A percentile compares a stretch with the other conserved stretches of the same genome.
Evolutionary conservation across 23 red algal species (phyloP).

Genomic region (Chondrus crispus): DNA sequence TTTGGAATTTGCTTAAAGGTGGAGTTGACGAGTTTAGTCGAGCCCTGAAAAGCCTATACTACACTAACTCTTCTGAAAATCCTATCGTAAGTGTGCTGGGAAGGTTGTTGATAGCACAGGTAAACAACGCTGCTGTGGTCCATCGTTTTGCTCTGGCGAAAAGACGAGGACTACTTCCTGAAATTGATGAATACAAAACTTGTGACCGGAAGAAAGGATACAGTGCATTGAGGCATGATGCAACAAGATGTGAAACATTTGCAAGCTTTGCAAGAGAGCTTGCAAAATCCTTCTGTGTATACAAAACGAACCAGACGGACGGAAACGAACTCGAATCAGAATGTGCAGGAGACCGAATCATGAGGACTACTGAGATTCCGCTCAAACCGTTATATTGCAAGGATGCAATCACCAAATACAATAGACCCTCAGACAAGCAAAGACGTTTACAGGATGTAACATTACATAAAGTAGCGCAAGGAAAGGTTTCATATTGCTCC

Average conservation of each 20-base stretch:
- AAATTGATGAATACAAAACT: not conserved
- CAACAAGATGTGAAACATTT: not conserved
- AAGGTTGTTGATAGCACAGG: not conserved
- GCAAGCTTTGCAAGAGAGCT: not conserved
- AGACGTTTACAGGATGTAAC: not conserved
- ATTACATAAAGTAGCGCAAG: not conserved
- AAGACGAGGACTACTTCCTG: not conserved
- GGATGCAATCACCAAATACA: not conserved
- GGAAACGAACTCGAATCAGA: too few relatives aligned
- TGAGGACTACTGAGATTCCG: too few relatives aligned
- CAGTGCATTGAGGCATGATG: not conserved
- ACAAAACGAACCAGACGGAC: not conserved
- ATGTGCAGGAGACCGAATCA: too few relatives aligned
- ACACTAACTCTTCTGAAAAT: not conserved
- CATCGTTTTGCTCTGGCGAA: not conserved
- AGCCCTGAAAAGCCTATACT: not conserved
- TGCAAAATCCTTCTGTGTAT: not conserved
- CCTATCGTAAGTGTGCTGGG: not conserved
- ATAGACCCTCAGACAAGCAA: not conserved
- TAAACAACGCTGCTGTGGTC: not conserved
- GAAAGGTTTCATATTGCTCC: conserved; percentile 3
- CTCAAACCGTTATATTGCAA: not conserved
- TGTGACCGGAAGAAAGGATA: not conserved
- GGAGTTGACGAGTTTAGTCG: conserved; percentile 10
- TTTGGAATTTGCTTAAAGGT: not conserved